These are phyloP conservation scores for Filosporella fistucella DNA, from an alignment of 495 filamentous ascomycete species.

Conservation along the genomic window DNA sequence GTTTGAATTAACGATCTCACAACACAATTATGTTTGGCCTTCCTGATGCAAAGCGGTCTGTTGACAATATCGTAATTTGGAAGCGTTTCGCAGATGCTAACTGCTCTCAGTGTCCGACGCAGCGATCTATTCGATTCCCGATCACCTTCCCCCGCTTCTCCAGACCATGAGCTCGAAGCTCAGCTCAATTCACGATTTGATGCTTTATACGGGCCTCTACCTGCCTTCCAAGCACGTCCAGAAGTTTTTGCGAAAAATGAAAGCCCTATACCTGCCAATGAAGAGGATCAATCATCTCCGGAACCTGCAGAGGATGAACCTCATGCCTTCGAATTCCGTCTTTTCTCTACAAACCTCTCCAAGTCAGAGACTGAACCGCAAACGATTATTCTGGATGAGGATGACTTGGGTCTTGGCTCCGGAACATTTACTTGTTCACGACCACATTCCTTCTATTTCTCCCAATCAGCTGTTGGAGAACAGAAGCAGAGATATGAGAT, in stretches of 20 bases:
- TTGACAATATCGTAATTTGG: too few species aligned
- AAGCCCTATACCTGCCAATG: constrained; percentile 20
- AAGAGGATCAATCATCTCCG: constrained; percentile 23
- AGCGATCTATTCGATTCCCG: too few species aligned
- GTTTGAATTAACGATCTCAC: too few species aligned
- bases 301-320: not conserved
- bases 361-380: not conserved
- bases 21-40: too few species aligned
- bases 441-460: too few species aligned
- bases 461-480: too few species aligned
- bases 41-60: too few species aligned
- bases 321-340: constrained; percentile 1
- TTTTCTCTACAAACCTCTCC: not conserved
- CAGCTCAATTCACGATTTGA: constrained; percentile 39
- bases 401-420: not conserved
- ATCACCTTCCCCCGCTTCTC: too few species aligned
- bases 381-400: not conserved
- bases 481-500: too few species aligned
- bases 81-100: too few species aligned
- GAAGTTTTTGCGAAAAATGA: constrained; percentile 9
- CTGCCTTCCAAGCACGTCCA: not conserved
- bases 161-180: constrained; percentile 30
- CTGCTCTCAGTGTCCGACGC: too few species aligned
- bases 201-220: constrained; percentile 19
- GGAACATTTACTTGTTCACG: too few species aligned